Base-by-base conservation (phyloP, 768 basidiomycete species). In the Pisolithus marmoratus region DNA sequence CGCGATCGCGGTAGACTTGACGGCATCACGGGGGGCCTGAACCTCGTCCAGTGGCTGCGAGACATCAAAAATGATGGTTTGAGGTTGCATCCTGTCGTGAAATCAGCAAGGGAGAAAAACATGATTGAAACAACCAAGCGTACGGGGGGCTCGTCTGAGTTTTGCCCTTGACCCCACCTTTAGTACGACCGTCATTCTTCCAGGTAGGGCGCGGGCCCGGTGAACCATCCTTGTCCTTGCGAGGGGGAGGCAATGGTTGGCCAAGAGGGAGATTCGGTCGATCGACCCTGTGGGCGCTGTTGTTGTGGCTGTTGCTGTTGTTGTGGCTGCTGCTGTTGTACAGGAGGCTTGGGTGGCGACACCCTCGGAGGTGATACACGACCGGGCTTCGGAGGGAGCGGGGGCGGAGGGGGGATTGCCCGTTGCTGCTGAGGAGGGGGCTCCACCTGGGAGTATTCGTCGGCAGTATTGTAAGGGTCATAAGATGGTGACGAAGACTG, bases 1-100 rank as follows among this genome's bases (percentile, higher is more conserved):
- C 15, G 90, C 90, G 49, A 93, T 93, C 3, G 90, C 89, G 0
- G 90, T 93, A n/a, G 88, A 88, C 63, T 90, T 90, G 60, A 90
- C 86, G 4, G 77, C 78, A 56, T 92, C 90, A 8, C 76, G 78
- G 48, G 83, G 75, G 8, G 90, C 87, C 62, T 87, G 84, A 38
- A 90, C 78, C 53, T 90, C 85, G 20, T 84, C 84, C 54, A 89
- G 73, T 19, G 80, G 66, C 56, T 83, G 84, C 15, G 85, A 76
- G 22, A 90, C 86, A 69, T 92, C 90, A 58, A 90, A 82, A 19
- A 87, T 65, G 51, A 91, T 82, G 12, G 72, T 81, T 61, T 90
- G 87, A 11, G 79, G 69, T 60, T 82, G 83, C 31, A 79, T 73
- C 46, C 85, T 88, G 49, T 42, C 45, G 22, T 52, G 43, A 54